These are phyloP conservation scores for Daldinia caldariorum DNA, from an alignment of 495 filamentous ascomycete genomes.

Conservation along the genomic window DNA sequence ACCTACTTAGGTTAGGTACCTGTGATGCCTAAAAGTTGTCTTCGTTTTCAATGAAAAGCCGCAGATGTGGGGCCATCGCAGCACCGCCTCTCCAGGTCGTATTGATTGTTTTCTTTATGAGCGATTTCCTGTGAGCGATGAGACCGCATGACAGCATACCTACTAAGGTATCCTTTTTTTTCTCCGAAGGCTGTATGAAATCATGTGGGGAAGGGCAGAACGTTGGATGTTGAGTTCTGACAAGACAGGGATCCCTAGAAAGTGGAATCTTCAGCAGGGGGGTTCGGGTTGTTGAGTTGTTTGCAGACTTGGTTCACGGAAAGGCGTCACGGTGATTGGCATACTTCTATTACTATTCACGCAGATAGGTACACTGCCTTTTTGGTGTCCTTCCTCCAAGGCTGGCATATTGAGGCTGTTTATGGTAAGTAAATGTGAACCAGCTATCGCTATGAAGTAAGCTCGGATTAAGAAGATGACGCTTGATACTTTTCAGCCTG, in stretches of 20 bases:
- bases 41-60: not conserved
- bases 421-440: not conserved
- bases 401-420: not conserved
- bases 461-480: slow-evolving; percentile 10
- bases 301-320: not conserved
- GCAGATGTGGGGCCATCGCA: not conserved
- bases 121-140: not conserved
- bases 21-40: too few species aligned
- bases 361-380: too few species aligned
- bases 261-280: not conserved
- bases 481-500: not conserved
- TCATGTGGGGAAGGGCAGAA: slow-evolving; percentile 15
- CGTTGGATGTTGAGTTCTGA: slow-evolving; percentile 9
- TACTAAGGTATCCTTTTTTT: not conserved
- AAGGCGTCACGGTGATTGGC: too few species aligned
- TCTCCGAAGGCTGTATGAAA: slow-evolving; percentile 7
- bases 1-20: too few species aligned
- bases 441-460: not conserved
- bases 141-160: not conserved
- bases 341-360: too few species aligned
- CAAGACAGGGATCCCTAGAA: not conserved
- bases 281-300: not conserved
- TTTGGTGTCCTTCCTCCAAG: not conserved
- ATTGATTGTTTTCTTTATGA: not conserved
- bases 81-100: slow-evolving; percentile 21